Evolutionary conservation across 2,329 filamentous ascomycete genomes (phyloP), one percentile per base, ranked within the genome.

Genomic region (Colletotrichum orchidophilum): DNA sequence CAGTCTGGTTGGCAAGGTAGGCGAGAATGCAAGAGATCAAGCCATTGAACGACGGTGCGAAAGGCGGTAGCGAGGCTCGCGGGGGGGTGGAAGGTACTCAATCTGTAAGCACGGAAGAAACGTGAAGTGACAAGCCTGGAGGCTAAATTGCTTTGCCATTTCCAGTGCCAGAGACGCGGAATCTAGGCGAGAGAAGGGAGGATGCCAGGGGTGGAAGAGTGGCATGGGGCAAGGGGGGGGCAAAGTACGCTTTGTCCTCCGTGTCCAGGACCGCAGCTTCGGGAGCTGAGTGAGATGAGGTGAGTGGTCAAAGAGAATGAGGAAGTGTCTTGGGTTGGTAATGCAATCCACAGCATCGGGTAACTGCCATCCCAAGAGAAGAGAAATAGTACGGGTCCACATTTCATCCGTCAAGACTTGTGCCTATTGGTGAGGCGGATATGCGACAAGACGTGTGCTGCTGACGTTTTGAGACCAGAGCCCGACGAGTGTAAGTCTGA

Each of bases 331-430:
- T 21, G 21, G 68, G 29, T 53, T 52, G 27, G 42, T 68, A 49
- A 71, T 69, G 69, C 69, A 71, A 54, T 63, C 69, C 69, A 59
- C 35, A 59, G 65, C 64, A 68, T 59, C 53, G 69, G 64, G 69
- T 68, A 68, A 59, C 64, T 71, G 69, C 64, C 69, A 71, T 71
- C 69, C 65, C 69, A 68, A 49, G 15, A 31, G 31, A 39, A 21
- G 29, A 50, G 39, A 46, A 27, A 68, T 26, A 59, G 33, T 29
- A 31, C n/a, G 42, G 9, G 26, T 13, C 39, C 39, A 49, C 9
- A 24, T 24, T 52, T 24, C 13, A 24, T 52, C 26, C 49, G 26
- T 52, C 26, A 15, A 15, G 27, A n/a, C 53, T n/a, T 27, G 15
- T 35, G 54, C 61, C 50, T 18, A 63, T 63, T 63, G 60, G 60